A percentile compares a stretch with the other conserved stretches of the same genome.
Evolutionary conservation across 306 rosid genomes (phyloP).

Genomic region (Cucurbita maxima): DNA sequence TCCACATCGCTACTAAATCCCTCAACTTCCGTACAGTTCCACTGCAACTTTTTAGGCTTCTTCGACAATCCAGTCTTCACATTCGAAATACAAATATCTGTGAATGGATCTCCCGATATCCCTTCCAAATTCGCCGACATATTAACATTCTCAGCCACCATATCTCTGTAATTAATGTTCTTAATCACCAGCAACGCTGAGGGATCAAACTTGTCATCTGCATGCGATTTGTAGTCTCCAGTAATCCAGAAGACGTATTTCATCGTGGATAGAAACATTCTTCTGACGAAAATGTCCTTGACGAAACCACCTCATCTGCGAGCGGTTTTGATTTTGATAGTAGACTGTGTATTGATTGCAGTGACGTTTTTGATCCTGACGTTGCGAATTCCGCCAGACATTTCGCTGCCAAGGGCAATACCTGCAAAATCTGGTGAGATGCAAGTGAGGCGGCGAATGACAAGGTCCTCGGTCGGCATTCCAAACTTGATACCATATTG

Average conservation of each 20-base stretch:
- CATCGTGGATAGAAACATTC: constrained; percentile 36
- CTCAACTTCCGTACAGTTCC: constrained; percentile 47
- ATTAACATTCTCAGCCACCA: constrained; percentile 35
- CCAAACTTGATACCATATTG: constrained; percentile 44
- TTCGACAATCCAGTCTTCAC: constrained; percentile 9
- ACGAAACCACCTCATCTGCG: constrained; percentile 52
- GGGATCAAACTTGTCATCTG: constrained; percentile 32
- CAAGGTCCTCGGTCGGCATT: constrained; percentile 40
- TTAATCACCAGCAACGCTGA: constrained; percentile 38
- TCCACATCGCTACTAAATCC: constrained; percentile 44
- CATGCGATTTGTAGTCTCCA: constrained; percentile 38
- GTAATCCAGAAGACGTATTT: constrained; percentile 58
- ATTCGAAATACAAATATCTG: constrained; percentile 50
- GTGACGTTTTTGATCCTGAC: constrained; percentile 46
- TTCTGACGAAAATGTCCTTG: constrained; percentile 37
- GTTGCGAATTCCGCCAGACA: constrained; percentile 69
- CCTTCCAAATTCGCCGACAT: constrained; percentile 37
- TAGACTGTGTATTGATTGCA: constrained; percentile 41
- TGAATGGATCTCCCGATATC: constrained; percentile 28
- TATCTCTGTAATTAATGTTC: constrained; percentile 34
- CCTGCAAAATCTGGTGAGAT: constrained; percentile 49
- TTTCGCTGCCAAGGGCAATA: constrained; percentile 69
- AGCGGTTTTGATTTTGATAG: constrained; percentile 47
- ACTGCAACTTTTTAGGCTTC: constrained; percentile 21
- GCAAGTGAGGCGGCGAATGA: constrained; percentile 41